phyloP scores from a whole-genome alignment of 2,329 filamentous ascomycete species.

The Alternaria dauci region DNA sequence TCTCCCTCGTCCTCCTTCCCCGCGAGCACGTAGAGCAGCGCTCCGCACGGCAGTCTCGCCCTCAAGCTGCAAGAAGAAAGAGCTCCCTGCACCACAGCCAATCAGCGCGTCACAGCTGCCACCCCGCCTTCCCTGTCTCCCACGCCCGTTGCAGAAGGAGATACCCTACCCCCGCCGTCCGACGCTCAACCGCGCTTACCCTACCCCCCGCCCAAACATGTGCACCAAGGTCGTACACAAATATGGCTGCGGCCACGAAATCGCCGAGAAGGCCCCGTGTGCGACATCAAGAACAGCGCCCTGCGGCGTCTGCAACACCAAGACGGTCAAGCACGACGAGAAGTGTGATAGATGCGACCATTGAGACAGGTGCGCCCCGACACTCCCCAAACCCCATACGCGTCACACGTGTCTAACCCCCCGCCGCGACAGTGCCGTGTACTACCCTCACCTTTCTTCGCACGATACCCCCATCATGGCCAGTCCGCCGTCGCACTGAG shows the following conservation, averaged over 20 bases:
- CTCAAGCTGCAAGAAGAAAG: conserved; percentile 23
- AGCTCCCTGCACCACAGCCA: conserved; percentile 34
- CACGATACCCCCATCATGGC: conserved; percentile 45
- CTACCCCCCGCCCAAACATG: conserved; percentile 46
- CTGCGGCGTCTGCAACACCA: conserved; percentile 54
- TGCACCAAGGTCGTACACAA: conserved; percentile 58
- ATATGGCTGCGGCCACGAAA: conserved; percentile 58
- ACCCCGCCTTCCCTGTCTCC: conserved; percentile 33
- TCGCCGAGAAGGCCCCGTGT: conserved; percentile 55
- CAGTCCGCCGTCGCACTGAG: conserved; percentile 41
- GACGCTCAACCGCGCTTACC: conserved; percentile 21
- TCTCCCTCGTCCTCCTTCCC: not conserved
- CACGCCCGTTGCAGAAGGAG: conserved; percentile 35
- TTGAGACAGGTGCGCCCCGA: conserved; percentile 48
- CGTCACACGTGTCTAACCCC: conserved; percentile 43
- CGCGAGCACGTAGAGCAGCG: conserved; percentile 17
- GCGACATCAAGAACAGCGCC: conserved; percentile 55
- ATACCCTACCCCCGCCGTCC: conserved; percentile 25
- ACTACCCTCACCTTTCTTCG: conserved; percentile 42
- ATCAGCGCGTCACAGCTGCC: conserved; percentile 34
- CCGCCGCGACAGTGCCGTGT: conserved; percentile 36
- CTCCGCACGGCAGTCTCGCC: conserved; percentile 19
- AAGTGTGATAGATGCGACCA: conserved; percentile 58
- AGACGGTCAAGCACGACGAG: conserved; percentile 58
- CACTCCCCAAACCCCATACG: conserved; percentile 11